Evolutionary conservation across 192 early-diverging fungal species (phyloP).

Genomic region (Podila epigama): DNA sequence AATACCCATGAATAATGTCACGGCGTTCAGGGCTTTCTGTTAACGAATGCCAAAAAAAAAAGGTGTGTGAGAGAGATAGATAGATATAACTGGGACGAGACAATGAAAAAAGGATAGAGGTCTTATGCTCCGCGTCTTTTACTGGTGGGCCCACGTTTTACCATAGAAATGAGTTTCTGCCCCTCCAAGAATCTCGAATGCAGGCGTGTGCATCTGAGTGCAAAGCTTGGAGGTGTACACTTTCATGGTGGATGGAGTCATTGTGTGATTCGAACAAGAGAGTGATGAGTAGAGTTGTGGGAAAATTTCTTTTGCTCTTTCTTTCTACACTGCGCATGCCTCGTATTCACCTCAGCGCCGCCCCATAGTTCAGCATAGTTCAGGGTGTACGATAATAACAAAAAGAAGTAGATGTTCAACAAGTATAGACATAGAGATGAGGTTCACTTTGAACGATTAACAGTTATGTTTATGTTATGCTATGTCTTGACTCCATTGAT

Average conservation of each 20-base stretch:
- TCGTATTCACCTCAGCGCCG: too few relatives aligned
- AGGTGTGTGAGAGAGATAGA: neutral
- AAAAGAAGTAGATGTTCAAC: too few relatives aligned
- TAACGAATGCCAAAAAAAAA: neutral
- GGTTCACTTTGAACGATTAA: too few relatives aligned
- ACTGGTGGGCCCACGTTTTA: too few relatives aligned
- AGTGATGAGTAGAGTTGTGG: neutral
- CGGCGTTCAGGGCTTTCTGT: conserved; percentile 43
- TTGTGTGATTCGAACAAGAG: neutral
- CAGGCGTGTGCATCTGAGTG: conserved; percentile 39
- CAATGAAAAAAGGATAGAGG: neutral
- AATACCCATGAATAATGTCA: conserved; percentile 24
- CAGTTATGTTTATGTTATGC: too few relatives aligned
- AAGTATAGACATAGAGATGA: too few relatives aligned
- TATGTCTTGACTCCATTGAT: too few relatives aligned
- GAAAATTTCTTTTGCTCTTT: neutral
- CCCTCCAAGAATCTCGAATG: conserved; percentile 33
- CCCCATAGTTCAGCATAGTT: too few relatives aligned
- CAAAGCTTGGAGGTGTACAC: conserved; percentile 44
- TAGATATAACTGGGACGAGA: neutral
- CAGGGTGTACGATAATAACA: too few relatives aligned
- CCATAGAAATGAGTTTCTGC: conserved; percentile 36
- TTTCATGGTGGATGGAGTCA: conserved; percentile 29
- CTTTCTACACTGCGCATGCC: too few relatives aligned
- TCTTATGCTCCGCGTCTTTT: neutral